Conservation (phyloP, 768 basidiomycete species). For the Termitomyces sp. region DNA sequence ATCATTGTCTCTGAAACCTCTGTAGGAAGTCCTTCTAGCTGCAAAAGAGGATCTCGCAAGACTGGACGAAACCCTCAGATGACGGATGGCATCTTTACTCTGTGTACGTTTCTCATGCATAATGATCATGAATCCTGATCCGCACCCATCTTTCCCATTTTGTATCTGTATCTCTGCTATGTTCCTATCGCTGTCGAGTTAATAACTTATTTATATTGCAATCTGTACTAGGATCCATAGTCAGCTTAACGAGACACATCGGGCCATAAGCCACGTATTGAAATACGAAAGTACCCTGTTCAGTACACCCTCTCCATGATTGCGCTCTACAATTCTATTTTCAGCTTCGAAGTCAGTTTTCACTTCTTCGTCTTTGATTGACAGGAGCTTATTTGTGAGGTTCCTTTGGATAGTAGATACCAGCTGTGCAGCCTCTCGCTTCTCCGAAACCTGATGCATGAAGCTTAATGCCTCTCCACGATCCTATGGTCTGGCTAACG, state of each 20-base stretch:
- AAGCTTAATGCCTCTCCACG: too few relatives aligned
- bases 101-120: not conserved
- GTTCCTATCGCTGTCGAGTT: not conserved
- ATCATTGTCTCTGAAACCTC: not conserved
- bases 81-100: slow-evolving; percentile 7
- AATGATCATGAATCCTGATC: slow-evolving; percentile 8
- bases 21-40: slow-evolving; percentile 48
- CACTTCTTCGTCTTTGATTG: not conserved
- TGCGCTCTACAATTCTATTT: not conserved
- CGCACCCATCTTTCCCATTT: not conserved
- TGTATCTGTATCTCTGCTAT: slow-evolving; percentile 3
- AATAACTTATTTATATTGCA: slow-evolving; percentile 12
- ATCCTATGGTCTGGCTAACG: not conserved
- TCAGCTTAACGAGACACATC: slow-evolving; percentile 16
- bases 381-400: not conserved
- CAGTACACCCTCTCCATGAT: slow-evolving; percentile 29
- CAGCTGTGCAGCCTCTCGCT: too few relatives aligned
- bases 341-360: not conserved
- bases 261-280: not conserved
- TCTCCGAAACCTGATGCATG: not conserved
- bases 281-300: slow-evolving; percentile 24
- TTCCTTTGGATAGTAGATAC: not conserved
- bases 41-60: slow-evolving; percentile 55
- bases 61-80: slow-evolving; percentile 33
- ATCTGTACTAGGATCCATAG: slow-evolving; percentile 3